Conservation (phyloP, 2,329 filamentous ascomycete species). For the Verticillium longisporum region DNA sequence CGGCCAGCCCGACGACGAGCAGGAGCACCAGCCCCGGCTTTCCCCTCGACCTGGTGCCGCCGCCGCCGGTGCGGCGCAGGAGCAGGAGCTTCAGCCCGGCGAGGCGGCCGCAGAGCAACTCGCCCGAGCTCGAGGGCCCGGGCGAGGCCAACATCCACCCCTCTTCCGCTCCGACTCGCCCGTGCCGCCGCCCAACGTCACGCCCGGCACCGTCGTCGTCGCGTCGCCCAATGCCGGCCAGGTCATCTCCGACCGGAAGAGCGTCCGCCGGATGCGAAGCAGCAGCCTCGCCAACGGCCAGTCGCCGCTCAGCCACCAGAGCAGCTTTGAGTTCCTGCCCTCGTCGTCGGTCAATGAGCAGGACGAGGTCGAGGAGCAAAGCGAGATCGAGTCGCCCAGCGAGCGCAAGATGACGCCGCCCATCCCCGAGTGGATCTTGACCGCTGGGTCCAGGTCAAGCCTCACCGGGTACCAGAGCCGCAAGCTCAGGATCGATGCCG, state of each 20-base stretch:
- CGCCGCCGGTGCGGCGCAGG: constrained; percentile 34
- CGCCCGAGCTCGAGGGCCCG: constrained; percentile 25
- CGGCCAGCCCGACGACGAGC: constrained; percentile 56
- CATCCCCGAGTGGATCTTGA: constrained; percentile 55
- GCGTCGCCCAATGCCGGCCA: constrained; percentile 64
- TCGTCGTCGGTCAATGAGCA: constrained; percentile 14
- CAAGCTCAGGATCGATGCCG: constrained; percentile 16
- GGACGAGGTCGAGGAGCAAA: constrained; percentile 15
- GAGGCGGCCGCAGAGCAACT: constrained; percentile 12
- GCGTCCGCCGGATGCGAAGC: constrained; percentile 48
- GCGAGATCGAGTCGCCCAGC: constrained; percentile 14
- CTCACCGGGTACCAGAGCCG: constrained; percentile 38
- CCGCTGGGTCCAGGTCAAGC: constrained; percentile 43
- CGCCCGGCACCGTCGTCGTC: constrained; percentile 63
- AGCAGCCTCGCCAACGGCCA: constrained; percentile 42
- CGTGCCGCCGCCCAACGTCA: constrained; percentile 56
- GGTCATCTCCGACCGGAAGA: constrained; percentile 48
- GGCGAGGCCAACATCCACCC: constrained; percentile 70
- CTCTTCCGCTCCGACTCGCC: constrained; percentile 70
- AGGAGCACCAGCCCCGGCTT: constrained; percentile 59
- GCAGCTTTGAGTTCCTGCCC: constrained; percentile 36
- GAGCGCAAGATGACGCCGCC: constrained; percentile 50
- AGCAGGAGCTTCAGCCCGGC: constrained; percentile 47
- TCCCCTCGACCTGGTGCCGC: constrained; percentile 45
- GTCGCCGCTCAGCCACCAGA: constrained; percentile 42